Percentiles rank a stretch among this genome's conserved stretches.
Conservation (phyloP, 23 red algal species). For the Gracilaria gracilis region DNA sequence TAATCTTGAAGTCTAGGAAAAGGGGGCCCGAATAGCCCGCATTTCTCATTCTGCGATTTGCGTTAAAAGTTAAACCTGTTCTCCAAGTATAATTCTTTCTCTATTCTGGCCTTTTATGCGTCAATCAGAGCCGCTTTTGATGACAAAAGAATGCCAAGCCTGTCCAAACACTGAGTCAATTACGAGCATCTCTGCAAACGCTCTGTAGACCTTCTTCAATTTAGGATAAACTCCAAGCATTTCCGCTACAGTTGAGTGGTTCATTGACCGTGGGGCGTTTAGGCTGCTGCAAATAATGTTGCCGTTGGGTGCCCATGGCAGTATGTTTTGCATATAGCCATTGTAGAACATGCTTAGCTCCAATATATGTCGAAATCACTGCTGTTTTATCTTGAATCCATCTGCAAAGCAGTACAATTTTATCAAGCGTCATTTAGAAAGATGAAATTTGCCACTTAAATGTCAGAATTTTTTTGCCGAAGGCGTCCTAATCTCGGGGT, state of each 20-base stretch:
- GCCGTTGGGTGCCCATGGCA: neutral
- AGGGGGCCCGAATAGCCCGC: neutral
- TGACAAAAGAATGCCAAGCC: neutral
- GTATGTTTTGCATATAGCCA: neutral
- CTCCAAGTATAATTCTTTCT: neutral
- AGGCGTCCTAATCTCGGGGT: no score
- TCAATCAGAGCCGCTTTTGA: no score
- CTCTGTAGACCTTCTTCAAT: neutral
- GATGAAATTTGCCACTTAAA: no score
- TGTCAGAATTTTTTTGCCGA: no score
- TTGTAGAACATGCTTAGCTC: conserved; percentile 14
- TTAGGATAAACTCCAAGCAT: neutral
- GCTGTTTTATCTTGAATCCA: no score
- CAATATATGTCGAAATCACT: no score
- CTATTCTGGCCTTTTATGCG: no score
- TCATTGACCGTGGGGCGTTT: conserved; percentile 26
- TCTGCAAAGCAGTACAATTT: no score
- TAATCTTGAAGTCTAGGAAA: conserved; percentile 32
- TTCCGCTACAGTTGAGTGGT: conserved; percentile 34
- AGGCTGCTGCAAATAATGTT: conserved; percentile 14
- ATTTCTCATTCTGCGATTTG: conserved; percentile 22
- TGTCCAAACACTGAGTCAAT: conserved; percentile 29
- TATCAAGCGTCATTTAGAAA: no score
- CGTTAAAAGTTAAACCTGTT: neutral
- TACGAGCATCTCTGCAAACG: neutral